Evolutionary conservation across 345 rosid species (phyloP).

Genomic region (Lumnitzera racemosa): DNA sequence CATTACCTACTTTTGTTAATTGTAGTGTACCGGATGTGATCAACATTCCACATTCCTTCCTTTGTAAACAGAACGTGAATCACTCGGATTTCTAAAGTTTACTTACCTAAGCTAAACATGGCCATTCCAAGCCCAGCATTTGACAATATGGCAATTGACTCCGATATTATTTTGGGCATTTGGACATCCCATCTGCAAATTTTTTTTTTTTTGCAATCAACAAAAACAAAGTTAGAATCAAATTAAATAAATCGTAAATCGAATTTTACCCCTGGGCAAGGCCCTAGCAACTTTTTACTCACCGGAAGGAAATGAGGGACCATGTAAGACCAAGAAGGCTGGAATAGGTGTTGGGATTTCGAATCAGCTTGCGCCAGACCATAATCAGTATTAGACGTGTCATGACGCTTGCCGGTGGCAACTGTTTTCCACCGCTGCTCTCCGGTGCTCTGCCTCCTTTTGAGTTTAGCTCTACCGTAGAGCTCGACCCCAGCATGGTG

Average conservation of each 20-base stretch:
- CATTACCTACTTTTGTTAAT: no score
- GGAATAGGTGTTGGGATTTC: constrained; percentile 52
- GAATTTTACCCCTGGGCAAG: no score
- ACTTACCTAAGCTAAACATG: constrained; percentile 77
- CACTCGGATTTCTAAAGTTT: no score
- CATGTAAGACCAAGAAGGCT: constrained; percentile 46
- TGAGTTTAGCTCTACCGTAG: constrained; percentile 52
- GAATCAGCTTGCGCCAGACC: constrained; percentile 47
- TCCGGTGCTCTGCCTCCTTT: constrained; percentile 29
- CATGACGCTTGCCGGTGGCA: constrained; percentile 44
- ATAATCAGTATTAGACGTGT: constrained; percentile 31
- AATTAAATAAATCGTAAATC: neutral
- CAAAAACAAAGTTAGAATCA: no score
- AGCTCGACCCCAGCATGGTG: constrained; percentile 44
- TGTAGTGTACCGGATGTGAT: no score
- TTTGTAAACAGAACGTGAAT: neutral
- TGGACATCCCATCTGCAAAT: constrained; percentile 50
- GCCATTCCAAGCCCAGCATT: constrained; percentile 87
- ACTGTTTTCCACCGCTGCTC: constrained; percentile 22
- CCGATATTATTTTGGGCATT: constrained; percentile 55
- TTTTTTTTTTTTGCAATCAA: neutral
- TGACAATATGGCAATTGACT: constrained; percentile 63
- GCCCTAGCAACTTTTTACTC: neutral
- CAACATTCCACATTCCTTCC: no score
- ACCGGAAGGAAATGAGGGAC: constrained; percentile 53